Conservation (phyloP, 306 rosid species). For the Boehmeria nivea region DNA sequence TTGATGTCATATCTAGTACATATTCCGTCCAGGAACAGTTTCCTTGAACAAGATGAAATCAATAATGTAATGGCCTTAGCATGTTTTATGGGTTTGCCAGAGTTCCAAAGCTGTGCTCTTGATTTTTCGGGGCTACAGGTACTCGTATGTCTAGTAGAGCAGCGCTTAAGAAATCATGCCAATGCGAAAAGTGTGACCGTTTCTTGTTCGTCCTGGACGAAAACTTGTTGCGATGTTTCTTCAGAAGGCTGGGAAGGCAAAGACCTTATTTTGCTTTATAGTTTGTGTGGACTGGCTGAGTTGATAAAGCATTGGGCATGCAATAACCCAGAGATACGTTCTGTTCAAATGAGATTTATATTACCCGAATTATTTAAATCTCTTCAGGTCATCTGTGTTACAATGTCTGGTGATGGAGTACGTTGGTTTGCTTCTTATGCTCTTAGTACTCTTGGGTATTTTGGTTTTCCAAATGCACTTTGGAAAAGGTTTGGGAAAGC, state of each 20-base stretch:
- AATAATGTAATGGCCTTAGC: slow-evolving; percentile 48
- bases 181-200: slow-evolving; percentile 38
- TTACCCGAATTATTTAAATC: slow-evolving; percentile 41
- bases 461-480: slow-evolving; percentile 74
- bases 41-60: slow-evolving; percentile 45
- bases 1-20: slow-evolving; percentile 36
- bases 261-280: slow-evolving; percentile 30
- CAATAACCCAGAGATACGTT: slow-evolving; percentile 28
- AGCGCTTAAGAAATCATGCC: slow-evolving; percentile 47
- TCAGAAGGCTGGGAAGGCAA: no score
- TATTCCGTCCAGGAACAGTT: slow-evolving; percentile 40
- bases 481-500: slow-evolving; percentile 57
- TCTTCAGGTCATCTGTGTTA: slow-evolving; percentile 45
- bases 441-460: slow-evolving; percentile 59
- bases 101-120: slow-evolving; percentile 32
- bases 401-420: slow-evolving; percentile 47
- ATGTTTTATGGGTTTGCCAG: slow-evolving; percentile 51
- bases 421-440: slow-evolving; percentile 67
- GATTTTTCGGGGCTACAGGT: slow-evolving; percentile 39
- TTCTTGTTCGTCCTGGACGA: no score
- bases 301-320: slow-evolving; percentile 39
- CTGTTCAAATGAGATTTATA: no score
- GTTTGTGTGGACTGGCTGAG: slow-evolving; percentile 66
- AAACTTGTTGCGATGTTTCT: no score
- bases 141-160: slow-evolving; percentile 36